Evolutionary conservation across 1,284 basidiomycete species (phyloP).

Genomic region (Phlebopus sp.): DNA sequence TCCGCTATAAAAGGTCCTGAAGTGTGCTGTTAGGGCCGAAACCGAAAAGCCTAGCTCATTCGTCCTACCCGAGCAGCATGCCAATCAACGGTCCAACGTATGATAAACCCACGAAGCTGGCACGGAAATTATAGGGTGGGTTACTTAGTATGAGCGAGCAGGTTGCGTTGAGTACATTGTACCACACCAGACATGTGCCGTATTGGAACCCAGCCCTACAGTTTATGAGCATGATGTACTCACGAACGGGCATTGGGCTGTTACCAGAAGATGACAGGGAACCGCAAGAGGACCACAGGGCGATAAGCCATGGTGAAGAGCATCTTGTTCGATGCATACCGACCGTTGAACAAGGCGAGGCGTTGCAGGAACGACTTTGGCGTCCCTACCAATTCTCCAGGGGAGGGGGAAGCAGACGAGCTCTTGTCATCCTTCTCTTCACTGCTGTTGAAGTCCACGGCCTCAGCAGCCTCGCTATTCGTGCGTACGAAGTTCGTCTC

Average conservation of each 20-base stretch:
- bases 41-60: neutral
- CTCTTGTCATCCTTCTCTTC: slow-evolving; percentile 11
- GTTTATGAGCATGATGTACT: neutral
- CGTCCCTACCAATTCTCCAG: slow-evolving; percentile 9
- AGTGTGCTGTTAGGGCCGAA: neutral
- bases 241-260: no score
- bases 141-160: slow-evolving; percentile 14
- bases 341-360: slow-evolving; percentile 11
- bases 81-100: slow-evolving; percentile 16
- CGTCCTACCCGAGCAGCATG: slow-evolving; percentile 14
- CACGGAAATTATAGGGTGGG: slow-evolving; percentile 15
- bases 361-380: slow-evolving; percentile 11
- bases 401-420: slow-evolving; percentile 6
- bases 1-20: slow-evolving; percentile 16
- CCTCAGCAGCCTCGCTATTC: slow-evolving; percentile 15
- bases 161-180: slow-evolving; percentile 18
- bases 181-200: slow-evolving; percentile 17
- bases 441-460: neutral
- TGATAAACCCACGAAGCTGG: slow-evolving; percentile 15
- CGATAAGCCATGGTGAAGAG: slow-evolving; percentile 16
- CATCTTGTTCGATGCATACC: slow-evolving; percentile 18
- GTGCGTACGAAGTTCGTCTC: slow-evolving; percentile 16
- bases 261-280: slow-evolving; percentile 18
- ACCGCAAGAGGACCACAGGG: slow-evolving; percentile 13
- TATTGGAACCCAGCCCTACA: slow-evolving; percentile 14